Base-by-base conservation (phyloP, 2,329 filamentous ascomycete genomes). In the Calonectria hongkongensis region DNA sequence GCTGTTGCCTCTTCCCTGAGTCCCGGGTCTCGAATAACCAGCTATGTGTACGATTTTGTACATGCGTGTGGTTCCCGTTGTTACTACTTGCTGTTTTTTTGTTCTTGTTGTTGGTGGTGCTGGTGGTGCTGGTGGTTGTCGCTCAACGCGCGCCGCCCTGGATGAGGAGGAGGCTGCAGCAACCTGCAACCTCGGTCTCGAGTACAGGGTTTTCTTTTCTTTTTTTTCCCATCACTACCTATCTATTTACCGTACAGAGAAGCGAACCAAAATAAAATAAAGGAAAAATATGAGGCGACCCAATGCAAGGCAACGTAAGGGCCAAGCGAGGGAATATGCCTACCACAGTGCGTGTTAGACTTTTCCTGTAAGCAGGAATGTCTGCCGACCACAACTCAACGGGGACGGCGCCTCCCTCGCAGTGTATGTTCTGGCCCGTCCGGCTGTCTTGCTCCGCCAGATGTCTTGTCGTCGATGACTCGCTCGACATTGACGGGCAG, bases 361-460 rank as follows among this genome's bases (percentile, higher is more conserved):
- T 74, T 72, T 74, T 60, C 72, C 47, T 72, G 50, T 71, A 67
- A 51, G 25, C 36, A 73, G 66, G 71, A 75, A 74, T 74, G 69
- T 63, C 66, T 30, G 47, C 65, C 54, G 54, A 73, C 54, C 68
- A 74, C 65, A 73, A 73, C 78, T 72, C 73, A 78, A 76, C 74
- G 72, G 70, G 71, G 66, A 76, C 72, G 72, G 77, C 75, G 73
- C 71, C 72, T 76, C 74, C 74, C 69, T 78, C 70, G 25, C 30
- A n/a, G 27, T 41, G 51, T 68, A 45, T 48, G 54, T 50, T 47
- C 56, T 54, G 45, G 45, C 21, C 30, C 36, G 66, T 62, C 50
- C 16, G 60, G n/a, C 45, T 64, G 51, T 54, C 51, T 74, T 56
- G 48, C 67, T 45, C 50, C 48, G 48, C 48, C 48, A 66, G 33